Conservation (phyloP, 768 basidiomycete genomes). For the Russula lepida region DNA sequence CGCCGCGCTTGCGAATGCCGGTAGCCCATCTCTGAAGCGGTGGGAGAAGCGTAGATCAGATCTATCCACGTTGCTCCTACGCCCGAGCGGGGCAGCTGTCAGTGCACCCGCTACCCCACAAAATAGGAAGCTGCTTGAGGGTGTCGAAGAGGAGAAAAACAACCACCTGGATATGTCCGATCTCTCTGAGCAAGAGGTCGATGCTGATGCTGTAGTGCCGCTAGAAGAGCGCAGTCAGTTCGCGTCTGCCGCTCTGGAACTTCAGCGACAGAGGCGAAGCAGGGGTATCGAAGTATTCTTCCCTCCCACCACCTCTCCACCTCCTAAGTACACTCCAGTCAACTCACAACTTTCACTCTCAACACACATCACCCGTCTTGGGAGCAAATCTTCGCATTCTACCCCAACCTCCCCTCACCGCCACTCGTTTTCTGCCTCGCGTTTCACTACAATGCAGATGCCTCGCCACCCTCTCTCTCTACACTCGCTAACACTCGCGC, state of each 20-base stretch:
- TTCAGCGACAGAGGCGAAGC: slow-evolving; percentile 46
- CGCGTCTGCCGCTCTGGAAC: slow-evolving; percentile 51
- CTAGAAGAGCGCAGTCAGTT: slow-evolving; percentile 36
- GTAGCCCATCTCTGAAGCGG: slow-evolving; percentile 40
- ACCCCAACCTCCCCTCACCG: slow-evolving; percentile 19
- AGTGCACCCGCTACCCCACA: slow-evolving; percentile 37
- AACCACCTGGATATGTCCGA: neutral
- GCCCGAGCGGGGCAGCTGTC: slow-evolving; percentile 25
- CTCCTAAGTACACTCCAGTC: slow-evolving; percentile 15
- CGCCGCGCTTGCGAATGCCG: slow-evolving; percentile 39
- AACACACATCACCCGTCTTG: slow-evolving; percentile 12
- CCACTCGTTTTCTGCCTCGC: slow-evolving; percentile 36
- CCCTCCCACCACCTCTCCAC: slow-evolving; percentile 29
- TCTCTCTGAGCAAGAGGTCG: slow-evolving; percentile 1
- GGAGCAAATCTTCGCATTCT: slow-evolving; percentile 16
- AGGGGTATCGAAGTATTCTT: slow-evolving; percentile 42
- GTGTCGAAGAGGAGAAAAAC: slow-evolving; percentile 37
- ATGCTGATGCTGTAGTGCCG: slow-evolving; percentile 2
- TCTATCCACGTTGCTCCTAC: slow-evolving; percentile 39
- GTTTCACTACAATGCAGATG: slow-evolving; percentile 54
- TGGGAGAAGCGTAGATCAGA: slow-evolving; percentile 50
- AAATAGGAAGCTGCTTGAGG: slow-evolving; percentile 24
- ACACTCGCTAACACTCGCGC: slow-evolving; percentile 48
- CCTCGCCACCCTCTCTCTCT: slow-evolving; percentile 59
- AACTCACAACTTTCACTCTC: slow-evolving; percentile 17